Conservation (phyloP, 2,329 filamentous ascomycete genomes). For the Aureobasidium sp. region DNA sequence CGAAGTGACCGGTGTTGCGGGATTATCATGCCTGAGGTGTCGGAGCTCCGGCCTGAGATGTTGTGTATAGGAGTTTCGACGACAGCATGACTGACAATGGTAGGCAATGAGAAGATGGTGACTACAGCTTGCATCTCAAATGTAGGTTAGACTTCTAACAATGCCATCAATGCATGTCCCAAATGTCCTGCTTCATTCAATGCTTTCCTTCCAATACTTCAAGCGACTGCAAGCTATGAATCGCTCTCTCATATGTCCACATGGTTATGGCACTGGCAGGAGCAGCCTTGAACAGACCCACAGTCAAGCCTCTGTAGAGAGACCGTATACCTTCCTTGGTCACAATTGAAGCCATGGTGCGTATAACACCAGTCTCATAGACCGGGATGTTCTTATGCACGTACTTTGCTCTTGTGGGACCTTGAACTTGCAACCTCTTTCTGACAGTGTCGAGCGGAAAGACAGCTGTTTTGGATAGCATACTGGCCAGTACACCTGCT, state of each 20-base stretch:
- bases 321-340: constrained; percentile 68
- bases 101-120: not conserved
- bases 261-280: constrained; percentile 84
- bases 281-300: constrained; percentile 87
- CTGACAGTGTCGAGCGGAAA: constrained; percentile 90
- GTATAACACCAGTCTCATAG: constrained; percentile 61
- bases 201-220: constrained; percentile 1
- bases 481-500: constrained; percentile 71
- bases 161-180: not conserved
- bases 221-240: constrained; percentile 41
- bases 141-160: not conserved
- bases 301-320: constrained; percentile 72
- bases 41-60: not conserved
- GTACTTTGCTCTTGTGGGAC: constrained; percentile 72
- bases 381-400: constrained; percentile 82
- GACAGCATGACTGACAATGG: not conserved
- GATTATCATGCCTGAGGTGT: not conserved
- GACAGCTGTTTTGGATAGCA: constrained; percentile 79
- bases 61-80: not conserved
- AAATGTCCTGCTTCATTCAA: not conserved
- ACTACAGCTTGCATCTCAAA: not conserved
- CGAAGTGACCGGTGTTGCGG: not conserved
- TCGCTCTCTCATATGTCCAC: constrained; percentile 82
- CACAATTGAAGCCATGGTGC: constrained; percentile 62
- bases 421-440: constrained; percentile 92